phyloP scores from a whole-genome alignment of 345 rosid genomes.

The Hevea brasiliensis region DNA sequence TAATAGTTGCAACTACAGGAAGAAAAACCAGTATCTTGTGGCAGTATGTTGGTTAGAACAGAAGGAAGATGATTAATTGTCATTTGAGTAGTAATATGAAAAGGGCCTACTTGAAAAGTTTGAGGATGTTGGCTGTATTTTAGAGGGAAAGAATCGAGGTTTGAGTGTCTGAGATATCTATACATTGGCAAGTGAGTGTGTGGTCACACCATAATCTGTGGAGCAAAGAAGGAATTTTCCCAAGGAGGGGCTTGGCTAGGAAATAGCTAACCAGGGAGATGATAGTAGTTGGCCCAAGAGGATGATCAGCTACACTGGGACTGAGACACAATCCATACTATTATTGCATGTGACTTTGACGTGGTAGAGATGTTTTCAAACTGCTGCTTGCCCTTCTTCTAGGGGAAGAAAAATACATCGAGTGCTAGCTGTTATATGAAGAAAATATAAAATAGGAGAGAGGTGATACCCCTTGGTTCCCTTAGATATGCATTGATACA shows the following conservation, averaged over 20 bases:
- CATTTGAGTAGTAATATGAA: too few relatives aligned
- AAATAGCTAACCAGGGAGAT: not conserved
- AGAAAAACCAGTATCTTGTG: not conserved
- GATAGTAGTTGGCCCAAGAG: not conserved
- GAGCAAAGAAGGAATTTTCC: not conserved
- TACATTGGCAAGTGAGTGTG: not conserved
- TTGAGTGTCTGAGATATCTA: too few relatives aligned
- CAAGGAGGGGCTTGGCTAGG: not conserved
- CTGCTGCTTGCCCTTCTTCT: too few relatives aligned
- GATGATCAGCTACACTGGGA: not conserved
- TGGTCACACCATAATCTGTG: not conserved
- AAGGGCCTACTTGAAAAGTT: not conserved
- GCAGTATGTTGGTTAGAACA: not conserved
- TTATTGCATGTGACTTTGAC: too few relatives aligned
- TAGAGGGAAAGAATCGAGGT: not conserved
- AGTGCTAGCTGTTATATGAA: too few relatives aligned
- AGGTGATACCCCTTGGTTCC: too few relatives aligned
- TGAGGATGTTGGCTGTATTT: not conserved
- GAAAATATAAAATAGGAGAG: too few relatives aligned
- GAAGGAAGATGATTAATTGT: not conserved
- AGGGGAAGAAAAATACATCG: too few relatives aligned
- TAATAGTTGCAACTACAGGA: not conserved
- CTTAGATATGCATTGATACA: too few relatives aligned
- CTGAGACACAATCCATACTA: not conserved
- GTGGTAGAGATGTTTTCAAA: too few relatives aligned